A percentile compares a stretch with the other conserved stretches of the same genome.
phyloP scores from a whole-genome alignment of 352 stramenopile genomes.

The Phytophthora citrophthora region DNA sequence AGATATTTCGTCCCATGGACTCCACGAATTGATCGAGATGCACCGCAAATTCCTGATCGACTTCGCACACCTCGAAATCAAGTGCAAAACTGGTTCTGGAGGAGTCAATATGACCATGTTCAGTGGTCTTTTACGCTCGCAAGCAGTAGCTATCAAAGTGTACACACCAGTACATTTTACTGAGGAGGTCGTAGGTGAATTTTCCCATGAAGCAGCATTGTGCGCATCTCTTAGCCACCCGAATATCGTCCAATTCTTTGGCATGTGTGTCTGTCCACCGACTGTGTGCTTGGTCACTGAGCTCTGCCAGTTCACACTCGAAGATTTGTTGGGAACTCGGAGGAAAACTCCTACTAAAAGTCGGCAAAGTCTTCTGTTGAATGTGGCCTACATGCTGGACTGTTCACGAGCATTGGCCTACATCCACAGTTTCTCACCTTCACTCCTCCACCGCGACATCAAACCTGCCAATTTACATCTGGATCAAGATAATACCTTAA shows the following conservation, averaged over 20 bases:
- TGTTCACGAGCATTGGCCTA: conserved; percentile 60
- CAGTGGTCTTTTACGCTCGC: conserved; percentile 42
- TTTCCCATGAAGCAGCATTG: conserved; percentile 61
- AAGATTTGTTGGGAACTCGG: conserved; percentile 35
- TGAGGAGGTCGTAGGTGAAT: conserved; percentile 47
- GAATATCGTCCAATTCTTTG: conserved; percentile 62
- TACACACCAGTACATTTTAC: conserved; percentile 55
- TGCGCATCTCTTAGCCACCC: conserved; percentile 51
- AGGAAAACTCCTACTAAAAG: not conserved
- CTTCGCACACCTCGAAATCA: conserved; percentile 58
- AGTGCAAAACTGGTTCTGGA: conserved; percentile 37
- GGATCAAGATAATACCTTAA: conserved; percentile 44
- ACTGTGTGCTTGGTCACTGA: conserved; percentile 61
- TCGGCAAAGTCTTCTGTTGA: conserved; percentile 25
- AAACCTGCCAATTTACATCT: conserved; percentile 67
- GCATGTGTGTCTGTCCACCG: conserved; percentile 58
- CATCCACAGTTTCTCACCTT: conserved; percentile 60
- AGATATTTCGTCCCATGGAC: conserved; percentile 43
- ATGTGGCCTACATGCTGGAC: conserved; percentile 62
- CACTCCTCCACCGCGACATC: conserved; percentile 66
- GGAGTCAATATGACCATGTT: conserved; percentile 35
- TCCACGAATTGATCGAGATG: conserved; percentile 65
- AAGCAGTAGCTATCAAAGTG: conserved; percentile 56
- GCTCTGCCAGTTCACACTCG: conserved; percentile 47
- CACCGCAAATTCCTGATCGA: conserved; percentile 69